Conservation (phyloP, 192 early-diverging fungal genomes). For the Linnemannia exigua region DNA sequence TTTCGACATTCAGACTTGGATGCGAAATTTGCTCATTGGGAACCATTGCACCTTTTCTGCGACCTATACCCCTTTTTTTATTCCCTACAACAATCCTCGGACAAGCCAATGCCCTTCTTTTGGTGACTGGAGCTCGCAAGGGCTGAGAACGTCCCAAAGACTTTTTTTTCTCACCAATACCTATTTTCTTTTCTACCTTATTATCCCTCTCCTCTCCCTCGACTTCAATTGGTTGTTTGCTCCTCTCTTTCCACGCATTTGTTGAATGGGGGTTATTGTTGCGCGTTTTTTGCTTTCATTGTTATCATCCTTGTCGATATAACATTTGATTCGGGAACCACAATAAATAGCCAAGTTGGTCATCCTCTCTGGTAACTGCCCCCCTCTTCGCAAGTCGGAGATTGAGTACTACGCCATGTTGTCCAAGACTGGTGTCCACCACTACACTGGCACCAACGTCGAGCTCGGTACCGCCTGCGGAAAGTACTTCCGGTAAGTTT, state of each 20-base stretch:
- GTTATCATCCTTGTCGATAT: background rate
- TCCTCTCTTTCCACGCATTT: conserved; percentile 22
- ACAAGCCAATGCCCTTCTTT: conserved; percentile 42
- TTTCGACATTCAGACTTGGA: conserved; percentile 4
- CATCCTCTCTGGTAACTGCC: conserved; percentile 99
- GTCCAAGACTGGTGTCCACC: conserved; percentile 99
- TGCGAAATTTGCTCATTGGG: background rate
- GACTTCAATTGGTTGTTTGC: conserved; percentile 7
- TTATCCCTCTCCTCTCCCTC: conserved; percentile 4
- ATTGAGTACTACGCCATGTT: conserved; percentile 99
- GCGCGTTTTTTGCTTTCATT: conserved; percentile 15
- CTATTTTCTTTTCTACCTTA: conserved; percentile 9
- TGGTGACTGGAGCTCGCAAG: conserved; percentile 61
- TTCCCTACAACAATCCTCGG: background rate
- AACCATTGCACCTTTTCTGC: background rate
- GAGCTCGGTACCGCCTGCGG: conserved; percentile 99
- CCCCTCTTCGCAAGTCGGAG: conserved; percentile 99
- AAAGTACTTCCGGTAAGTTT: conserved; percentile 93
- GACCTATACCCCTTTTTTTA: background rate
- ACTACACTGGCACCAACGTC: conserved; percentile 99
- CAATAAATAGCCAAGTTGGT: conserved; percentile 90
- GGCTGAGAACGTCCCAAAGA: conserved; percentile 60
- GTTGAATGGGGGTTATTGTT: conserved; percentile 27
- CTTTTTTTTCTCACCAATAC: conserved; percentile 42
- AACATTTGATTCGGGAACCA: background rate